Percentiles rank a stretch among this genome's conserved stretches.
Evolutionary conservation across 768 basidiomycete species (phyloP).

Genomic region (Termitomyces sp.): DNA sequence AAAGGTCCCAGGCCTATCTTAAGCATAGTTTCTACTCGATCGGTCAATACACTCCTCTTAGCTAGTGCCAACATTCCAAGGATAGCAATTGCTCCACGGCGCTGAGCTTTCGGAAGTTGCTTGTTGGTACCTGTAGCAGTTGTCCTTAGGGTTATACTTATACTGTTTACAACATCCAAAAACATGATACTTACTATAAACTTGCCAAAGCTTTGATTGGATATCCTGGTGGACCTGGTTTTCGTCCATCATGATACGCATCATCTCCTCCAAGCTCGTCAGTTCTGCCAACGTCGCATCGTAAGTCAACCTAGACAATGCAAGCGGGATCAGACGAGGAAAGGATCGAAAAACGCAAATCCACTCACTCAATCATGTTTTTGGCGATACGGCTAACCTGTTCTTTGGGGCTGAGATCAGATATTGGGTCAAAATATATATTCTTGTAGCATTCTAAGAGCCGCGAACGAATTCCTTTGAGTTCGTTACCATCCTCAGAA

Average conservation of each 20-base stretch:
- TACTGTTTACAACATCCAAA: background rate
- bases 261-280: constrained; percentile 93
- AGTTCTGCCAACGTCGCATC: constrained; percentile 91
- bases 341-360: background rate
- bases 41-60: constrained; percentile 63
- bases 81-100: constrained; percentile 93
- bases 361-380: constrained; percentile 89
- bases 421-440: constrained; percentile 83
- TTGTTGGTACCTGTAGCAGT: constrained; percentile 58
- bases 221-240: constrained; percentile 79
- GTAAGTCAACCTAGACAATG: constrained; percentile 67
- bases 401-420: constrained; percentile 68
- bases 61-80: constrained; percentile 96
- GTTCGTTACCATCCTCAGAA: constrained; percentile 55
- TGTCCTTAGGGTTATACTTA: background rate
- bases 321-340: background rate
- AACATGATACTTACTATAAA: constrained; percentile 65
- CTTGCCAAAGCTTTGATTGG: constrained; percentile 89
- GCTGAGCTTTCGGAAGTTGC: constrained; percentile 72
- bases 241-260: constrained; percentile 94
- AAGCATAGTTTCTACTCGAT: constrained; percentile 79
- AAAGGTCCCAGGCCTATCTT: constrained; percentile 80
- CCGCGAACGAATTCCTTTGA: constrained; percentile 83
- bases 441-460: constrained; percentile 84
- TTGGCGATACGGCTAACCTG: constrained; percentile 91